These are phyloP conservation scores for Bisporella sp. DNA, from an alignment of 2,329 filamentous ascomycete species.

Conservation along the genomic window DNA sequence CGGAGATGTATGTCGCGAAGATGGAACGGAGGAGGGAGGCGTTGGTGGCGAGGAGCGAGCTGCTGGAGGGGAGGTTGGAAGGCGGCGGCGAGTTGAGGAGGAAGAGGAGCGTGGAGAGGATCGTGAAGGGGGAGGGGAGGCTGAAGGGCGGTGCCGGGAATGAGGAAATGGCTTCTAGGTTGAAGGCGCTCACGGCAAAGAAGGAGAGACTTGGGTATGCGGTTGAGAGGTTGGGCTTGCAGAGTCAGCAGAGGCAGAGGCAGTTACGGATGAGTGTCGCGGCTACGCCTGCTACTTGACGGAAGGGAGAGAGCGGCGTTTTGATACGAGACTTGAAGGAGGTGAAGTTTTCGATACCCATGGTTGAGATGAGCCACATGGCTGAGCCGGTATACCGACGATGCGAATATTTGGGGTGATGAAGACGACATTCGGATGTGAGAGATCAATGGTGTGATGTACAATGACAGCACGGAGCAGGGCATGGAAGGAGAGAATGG, in stretches of 20 bases:
- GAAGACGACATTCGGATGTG: no score
- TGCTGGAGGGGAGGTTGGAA: constrained; percentile 57
- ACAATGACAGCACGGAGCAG: no score
- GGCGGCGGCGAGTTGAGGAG: constrained; percentile 35
- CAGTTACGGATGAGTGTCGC: constrained; percentile 70
- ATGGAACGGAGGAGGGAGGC: constrained; percentile 59
- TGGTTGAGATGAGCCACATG: no score
- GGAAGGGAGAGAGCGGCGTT: no score
- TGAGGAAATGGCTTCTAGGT: constrained; percentile 31
- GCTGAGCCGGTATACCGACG: no score
- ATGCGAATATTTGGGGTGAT: no score
- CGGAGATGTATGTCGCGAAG: constrained; percentile 58
- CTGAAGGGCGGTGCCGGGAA: constrained; percentile 12
- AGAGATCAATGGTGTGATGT: no score
- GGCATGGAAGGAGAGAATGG: no score
- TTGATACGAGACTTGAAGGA: no score
- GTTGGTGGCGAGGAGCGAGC: constrained; percentile 57
- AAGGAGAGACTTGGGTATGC: constrained; percentile 66
- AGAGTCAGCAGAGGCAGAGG: constrained; percentile 61
- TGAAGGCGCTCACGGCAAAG: constrained; percentile 58
- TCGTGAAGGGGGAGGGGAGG: constrained; percentile 15
- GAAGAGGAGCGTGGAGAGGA: constrained; percentile 33
- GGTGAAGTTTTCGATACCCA: no score
- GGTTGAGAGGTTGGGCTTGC: constrained; percentile 59
- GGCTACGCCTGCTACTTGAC: constrained; percentile 22